These are phyloP conservation scores for Lentinus polychrous DNA, from an alignment of 1,284 basidiomycete species.

Conservation along the genomic window DNA sequence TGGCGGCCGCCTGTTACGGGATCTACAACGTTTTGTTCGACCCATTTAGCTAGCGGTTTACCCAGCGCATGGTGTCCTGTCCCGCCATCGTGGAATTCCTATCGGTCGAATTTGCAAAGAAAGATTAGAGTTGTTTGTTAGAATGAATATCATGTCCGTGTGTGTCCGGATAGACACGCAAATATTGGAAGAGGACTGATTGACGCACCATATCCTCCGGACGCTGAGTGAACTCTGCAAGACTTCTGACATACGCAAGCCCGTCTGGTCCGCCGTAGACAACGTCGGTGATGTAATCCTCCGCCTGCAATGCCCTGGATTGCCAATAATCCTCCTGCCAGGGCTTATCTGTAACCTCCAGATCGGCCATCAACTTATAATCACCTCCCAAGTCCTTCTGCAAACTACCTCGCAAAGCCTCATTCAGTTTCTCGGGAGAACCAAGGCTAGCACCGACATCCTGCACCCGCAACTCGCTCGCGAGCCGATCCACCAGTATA, in stretches of 20 bases:
- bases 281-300: constrained; percentile 57
- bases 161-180: no score
- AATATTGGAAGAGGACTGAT: background rate
- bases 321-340: constrained; percentile 39
- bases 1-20: constrained; percentile 54
- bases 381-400: constrained; percentile 12
- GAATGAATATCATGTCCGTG: background rate
- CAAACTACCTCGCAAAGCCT: constrained; percentile 20
- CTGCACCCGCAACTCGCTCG: constrained; percentile 38
- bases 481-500: constrained; percentile 38
- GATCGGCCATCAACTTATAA: constrained; percentile 4
- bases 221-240: constrained; percentile 57
- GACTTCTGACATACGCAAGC: constrained; percentile 62
- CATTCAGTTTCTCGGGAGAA: constrained; percentile 30
- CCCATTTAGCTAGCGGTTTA: constrained; percentile 47
- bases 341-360: constrained; percentile 9
- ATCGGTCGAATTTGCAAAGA: background rate
- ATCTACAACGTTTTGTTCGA: constrained; percentile 52
- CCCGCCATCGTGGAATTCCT: constrained; percentile 2
- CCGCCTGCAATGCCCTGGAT: constrained; percentile 41
- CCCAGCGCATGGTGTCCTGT: constrained; percentile 25
- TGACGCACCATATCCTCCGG: constrained; percentile 9
- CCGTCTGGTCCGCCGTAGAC: constrained; percentile 74
- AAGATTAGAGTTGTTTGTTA: background rate
- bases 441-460: constrained; percentile 25